phyloP scores from a whole-genome alignment of 768 basidiomycete genomes.

The Hygrophorus russula region DNA sequence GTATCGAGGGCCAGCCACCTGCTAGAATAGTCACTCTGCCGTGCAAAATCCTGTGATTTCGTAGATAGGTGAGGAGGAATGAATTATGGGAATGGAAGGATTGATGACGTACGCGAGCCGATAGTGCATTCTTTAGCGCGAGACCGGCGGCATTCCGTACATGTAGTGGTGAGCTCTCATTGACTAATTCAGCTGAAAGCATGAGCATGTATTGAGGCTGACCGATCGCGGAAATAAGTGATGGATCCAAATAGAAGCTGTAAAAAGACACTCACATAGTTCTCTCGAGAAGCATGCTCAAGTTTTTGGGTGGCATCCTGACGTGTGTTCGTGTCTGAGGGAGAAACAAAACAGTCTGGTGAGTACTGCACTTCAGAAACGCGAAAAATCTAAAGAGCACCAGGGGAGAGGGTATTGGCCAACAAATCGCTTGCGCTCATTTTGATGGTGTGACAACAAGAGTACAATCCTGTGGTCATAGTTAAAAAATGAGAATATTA shows the following conservation, averaged over 20 bases:
- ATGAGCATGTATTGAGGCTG: conserved; percentile 91
- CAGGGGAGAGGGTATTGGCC: conserved; percentile 84
- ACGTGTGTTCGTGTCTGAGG: conserved; percentile 77
- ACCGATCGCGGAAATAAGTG: conserved; percentile 12
- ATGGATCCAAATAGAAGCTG: conserved; percentile 7
- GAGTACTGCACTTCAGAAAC: conserved; percentile 16
- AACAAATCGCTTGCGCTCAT: conserved; percentile 92
- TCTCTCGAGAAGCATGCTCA: conserved; percentile 75
- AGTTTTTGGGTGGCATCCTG: conserved; percentile 86
- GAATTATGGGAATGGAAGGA: conserved; percentile 11
- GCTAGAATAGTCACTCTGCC: conserved; percentile 64
- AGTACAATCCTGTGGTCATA: neutral
- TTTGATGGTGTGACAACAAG: conserved; percentile 5
- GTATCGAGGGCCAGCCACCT: conserved; percentile 75
- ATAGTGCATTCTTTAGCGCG: conserved; percentile 90
- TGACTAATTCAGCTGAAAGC: conserved; percentile 75
- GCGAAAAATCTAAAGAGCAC: conserved; percentile 36
- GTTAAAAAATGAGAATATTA: neutral
- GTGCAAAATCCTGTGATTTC: conserved; percentile 50
- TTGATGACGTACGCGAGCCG: conserved; percentile 64
- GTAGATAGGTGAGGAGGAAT: conserved; percentile 8
- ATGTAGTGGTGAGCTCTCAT: conserved; percentile 58
- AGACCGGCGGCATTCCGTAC: conserved; percentile 94
- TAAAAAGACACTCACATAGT: conserved; percentile 59
- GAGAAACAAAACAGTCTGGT: conserved; percentile 11